These are phyloP conservation scores for Cladobotryum protrusum DNA, from an alignment of 2,329 filamentous ascomycete species.

Conservation along the genomic window DNA sequence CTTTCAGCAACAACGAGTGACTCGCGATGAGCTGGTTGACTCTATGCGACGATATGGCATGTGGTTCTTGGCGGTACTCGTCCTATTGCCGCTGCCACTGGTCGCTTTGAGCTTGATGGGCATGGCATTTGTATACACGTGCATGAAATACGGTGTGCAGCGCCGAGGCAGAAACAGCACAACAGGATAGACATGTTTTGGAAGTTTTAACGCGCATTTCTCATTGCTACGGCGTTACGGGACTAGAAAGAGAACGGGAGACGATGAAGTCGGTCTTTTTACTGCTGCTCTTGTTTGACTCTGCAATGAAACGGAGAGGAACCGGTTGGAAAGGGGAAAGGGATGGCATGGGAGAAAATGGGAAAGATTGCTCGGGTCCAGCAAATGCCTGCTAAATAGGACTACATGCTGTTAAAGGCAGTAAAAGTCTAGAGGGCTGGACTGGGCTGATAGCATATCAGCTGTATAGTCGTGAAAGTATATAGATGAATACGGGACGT, in stretches of 20 bases:
- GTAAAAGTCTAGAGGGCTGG: not conserved
- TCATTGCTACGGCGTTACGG: slow-evolving; percentile 27
- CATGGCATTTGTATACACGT: slow-evolving; percentile 35
- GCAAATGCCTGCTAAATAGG: not conserved
- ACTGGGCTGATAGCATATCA: not conserved
- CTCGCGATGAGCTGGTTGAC: slow-evolving; percentile 34
- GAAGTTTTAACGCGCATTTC: slow-evolving; percentile 17
- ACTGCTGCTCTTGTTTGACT: not conserved
- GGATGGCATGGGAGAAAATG: not conserved
- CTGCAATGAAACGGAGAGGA: no score
- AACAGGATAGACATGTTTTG: slow-evolving; percentile 21
- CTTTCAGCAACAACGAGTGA: slow-evolving; percentile 26
- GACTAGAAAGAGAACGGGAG: slow-evolving; percentile 17
- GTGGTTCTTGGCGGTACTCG: slow-evolving; percentile 36
- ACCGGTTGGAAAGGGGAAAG: not conserved
- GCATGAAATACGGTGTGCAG: slow-evolving; percentile 24
- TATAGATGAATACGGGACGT: not conserved
- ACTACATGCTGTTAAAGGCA: not conserved
- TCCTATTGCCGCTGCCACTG: slow-evolving; percentile 41
- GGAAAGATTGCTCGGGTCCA: not conserved
- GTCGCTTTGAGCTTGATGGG: slow-evolving; percentile 30
- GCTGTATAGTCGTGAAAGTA: not conserved
- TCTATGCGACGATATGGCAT: slow-evolving; percentile 37
- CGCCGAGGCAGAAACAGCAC: slow-evolving; percentile 16
- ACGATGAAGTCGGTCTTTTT: slow-evolving; percentile 10